Base-by-base conservation (phyloP, 164 flowering plant genomes). In the Tinospora cordifolia region DNA sequence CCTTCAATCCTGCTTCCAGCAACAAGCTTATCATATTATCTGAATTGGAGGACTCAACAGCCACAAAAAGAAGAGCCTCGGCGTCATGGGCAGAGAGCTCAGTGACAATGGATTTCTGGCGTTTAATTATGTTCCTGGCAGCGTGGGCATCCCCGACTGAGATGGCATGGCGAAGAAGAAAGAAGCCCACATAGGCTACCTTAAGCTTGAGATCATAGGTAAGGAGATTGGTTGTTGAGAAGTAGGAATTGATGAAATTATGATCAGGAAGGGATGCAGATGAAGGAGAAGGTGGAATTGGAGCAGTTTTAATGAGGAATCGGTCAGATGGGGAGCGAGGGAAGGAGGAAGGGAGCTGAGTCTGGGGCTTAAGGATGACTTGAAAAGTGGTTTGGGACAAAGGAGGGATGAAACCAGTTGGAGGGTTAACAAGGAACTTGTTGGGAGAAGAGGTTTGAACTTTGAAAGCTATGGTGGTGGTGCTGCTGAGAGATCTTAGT, bases 381-480 rank as follows among this genome's bases (percentile, higher is more conserved):
- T 90, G 92, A 78, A 90, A 82, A 63, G 89, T 74, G 76, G 85
- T 62, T 69, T 69, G 26, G 70, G 87, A 79, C 8, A 77, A 70
- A 1, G 90, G 90, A 49, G 79, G 79, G 74, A 90, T 75, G 63
- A 87, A 75, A 1, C 90, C 92, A n/a, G 65, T 78, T 21, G 96
- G 88, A 22, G 90, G 96, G 75, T 83, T 87, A 2, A 90, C 96
- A 0, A 87, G 81, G 81, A 90, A 90, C 74, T 88, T 88, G 77
- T 86, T 78, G 0, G 95, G 92, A 2, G 95, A 86, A 3, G 96
- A 88, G 65, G 96, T 90, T 70, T 90, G 92, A 75, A 90, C 83
- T 72, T 88, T 88, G 85, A 86, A 90, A 30, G 88, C 89, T 0
- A 88, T 47, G 1, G 87, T 79, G 54, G 76, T 39, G 59, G 82